A percentile compares a stretch with the other conserved stretches of the same genome.
phyloP scores from a whole-genome alignment of 768 basidiomycete genomes.

The Macrolepiota albuminosa region DNA sequence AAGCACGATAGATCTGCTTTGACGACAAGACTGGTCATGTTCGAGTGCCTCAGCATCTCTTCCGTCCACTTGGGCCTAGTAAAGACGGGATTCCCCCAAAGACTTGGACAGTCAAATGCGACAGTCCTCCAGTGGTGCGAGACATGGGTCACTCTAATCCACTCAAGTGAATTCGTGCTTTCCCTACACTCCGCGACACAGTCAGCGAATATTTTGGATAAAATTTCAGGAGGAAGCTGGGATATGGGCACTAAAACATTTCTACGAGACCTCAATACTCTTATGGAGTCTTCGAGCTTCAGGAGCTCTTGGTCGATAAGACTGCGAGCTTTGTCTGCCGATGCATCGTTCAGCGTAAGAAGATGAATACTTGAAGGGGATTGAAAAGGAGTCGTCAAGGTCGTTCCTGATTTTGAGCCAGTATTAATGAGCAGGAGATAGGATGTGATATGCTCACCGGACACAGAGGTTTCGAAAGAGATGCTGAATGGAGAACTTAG shows the following conservation, averaged over 20 bases:
- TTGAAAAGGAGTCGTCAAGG: slow-evolving; percentile 16
- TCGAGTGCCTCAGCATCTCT: slow-evolving; percentile 42
- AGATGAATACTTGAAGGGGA: slow-evolving; percentile 7
- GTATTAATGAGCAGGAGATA: not conserved
- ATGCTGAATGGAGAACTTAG: slow-evolving; percentile 19
- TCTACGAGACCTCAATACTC: slow-evolving; percentile 27
- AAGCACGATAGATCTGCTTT: slow-evolving; percentile 20
- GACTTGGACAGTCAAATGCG: slow-evolving; percentile 32
- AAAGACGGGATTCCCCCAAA: slow-evolving; percentile 37
- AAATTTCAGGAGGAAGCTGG: slow-evolving; percentile 37
- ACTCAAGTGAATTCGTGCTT: slow-evolving; percentile 16
- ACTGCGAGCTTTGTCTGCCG: slow-evolving; percentile 19
- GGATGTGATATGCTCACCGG: slow-evolving; percentile 7
- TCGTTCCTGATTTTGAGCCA: slow-evolving; percentile 9
- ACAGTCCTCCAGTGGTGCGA: slow-evolving; percentile 40
- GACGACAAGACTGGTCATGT: slow-evolving; percentile 30
- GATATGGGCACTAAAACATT: slow-evolving; percentile 34
- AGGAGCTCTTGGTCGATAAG: slow-evolving; percentile 34
- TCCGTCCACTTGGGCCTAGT: slow-evolving; percentile 29
- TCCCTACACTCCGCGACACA: slow-evolving; percentile 13
- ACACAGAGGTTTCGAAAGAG: slow-evolving; percentile 11
- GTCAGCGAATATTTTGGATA: slow-evolving; percentile 33
- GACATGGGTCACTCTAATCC: slow-evolving; percentile 37
- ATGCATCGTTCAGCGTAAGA: slow-evolving; percentile 10
- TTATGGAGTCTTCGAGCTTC: slow-evolving; percentile 28